Percentiles rank a stretch among this genome's conserved stretches.
phyloP scores from a whole-genome alignment of 805 yeast genomes.

The Jamesozyma rosinii region DNA sequence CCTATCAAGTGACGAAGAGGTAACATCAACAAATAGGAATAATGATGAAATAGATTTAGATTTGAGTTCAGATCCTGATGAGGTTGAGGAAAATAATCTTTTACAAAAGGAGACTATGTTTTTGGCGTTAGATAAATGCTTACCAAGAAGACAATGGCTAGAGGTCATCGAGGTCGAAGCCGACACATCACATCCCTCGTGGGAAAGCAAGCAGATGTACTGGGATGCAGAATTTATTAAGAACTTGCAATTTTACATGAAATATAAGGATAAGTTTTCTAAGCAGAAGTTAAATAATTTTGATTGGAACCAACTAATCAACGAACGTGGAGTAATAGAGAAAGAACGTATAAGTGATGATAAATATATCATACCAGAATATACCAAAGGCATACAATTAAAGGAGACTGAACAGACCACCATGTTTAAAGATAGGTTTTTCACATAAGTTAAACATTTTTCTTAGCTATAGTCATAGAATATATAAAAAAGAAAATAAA shows the following conservation, averaged over 20 bases:
- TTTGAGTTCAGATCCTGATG: neutral
- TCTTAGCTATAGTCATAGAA: neutral
- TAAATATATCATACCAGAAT: slow-evolving; percentile 11
- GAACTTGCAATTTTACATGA: slow-evolving; percentile 10
- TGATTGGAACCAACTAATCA: slow-evolving; percentile 5
- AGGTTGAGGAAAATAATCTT: neutral
- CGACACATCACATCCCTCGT: slow-evolving; percentile 22
- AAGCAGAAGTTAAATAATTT: slow-evolving; percentile 1
- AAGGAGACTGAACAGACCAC: slow-evolving; percentile 17
- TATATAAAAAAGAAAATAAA: neutral
- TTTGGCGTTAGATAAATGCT: slow-evolving; percentile 82
- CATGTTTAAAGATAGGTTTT: slow-evolving; percentile 9
- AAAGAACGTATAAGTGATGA: neutral
- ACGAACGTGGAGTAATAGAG: neutral
- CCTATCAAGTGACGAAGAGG: slow-evolving; percentile 14
- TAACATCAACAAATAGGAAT: neutral
- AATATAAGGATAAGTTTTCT: slow-evolving; percentile 1
- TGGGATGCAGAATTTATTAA: slow-evolving; percentile 33
- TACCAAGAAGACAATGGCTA: slow-evolving; percentile 52
- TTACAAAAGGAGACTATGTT: slow-evolving; percentile 34
- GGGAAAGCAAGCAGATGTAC: slow-evolving; percentile 16
- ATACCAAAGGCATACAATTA: slow-evolving; percentile 12
- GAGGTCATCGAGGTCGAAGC: slow-evolving; percentile 41
- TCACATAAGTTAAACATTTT: neutral
- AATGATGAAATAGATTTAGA: neutral